These are phyloP conservation scores for Yamadazyma philogaea DNA, from an alignment of 805 yeast genomes.

Conservation along the genomic window DNA sequence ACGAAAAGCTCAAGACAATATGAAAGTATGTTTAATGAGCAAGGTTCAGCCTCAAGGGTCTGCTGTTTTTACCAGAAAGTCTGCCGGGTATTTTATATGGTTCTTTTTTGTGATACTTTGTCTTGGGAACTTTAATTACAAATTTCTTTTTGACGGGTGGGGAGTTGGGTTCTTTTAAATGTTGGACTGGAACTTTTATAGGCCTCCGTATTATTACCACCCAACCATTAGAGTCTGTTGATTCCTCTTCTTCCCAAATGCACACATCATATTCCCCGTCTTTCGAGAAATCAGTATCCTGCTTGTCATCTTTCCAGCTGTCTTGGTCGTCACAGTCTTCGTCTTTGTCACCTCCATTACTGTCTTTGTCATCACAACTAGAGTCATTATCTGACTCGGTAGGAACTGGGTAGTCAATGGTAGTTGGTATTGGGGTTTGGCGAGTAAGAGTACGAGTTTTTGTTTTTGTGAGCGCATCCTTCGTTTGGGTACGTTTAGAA, in stretches of 20 bases:
- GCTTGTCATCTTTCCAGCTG: constrained; percentile 3
- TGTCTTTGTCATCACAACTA: constrained; percentile 6
- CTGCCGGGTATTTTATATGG: background rate
- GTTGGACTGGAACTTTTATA: constrained; percentile 16
- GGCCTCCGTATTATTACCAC: constrained; percentile 20
- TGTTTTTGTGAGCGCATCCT: constrained; percentile 1
- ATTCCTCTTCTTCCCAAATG: constrained; percentile 23
- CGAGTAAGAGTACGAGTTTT: constrained; percentile 7
- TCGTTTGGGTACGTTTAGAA: background rate
- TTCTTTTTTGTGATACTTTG: background rate
- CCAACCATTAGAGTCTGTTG: constrained; percentile 18
- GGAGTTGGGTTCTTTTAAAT: constrained; percentile 11
- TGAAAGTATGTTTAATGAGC: background rate
- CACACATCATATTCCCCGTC: constrained; percentile 13
- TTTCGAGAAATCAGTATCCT: constrained; percentile 4
- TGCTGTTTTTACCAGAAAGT: background rate
- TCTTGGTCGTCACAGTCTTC: constrained; percentile 6
- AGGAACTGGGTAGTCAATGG: background rate
- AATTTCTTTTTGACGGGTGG: constrained; percentile 14
- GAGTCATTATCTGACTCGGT: constrained; percentile 5
- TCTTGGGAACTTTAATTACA: constrained; percentile 12
- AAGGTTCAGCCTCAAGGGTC: constrained; percentile 1
- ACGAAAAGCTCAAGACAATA: constrained; percentile 2
- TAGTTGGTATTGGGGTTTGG: constrained; percentile 7
- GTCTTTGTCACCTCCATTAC: constrained; percentile 2